Conservation (phyloP, 139 green algal species). For the Tetraselmis chui region DNA sequence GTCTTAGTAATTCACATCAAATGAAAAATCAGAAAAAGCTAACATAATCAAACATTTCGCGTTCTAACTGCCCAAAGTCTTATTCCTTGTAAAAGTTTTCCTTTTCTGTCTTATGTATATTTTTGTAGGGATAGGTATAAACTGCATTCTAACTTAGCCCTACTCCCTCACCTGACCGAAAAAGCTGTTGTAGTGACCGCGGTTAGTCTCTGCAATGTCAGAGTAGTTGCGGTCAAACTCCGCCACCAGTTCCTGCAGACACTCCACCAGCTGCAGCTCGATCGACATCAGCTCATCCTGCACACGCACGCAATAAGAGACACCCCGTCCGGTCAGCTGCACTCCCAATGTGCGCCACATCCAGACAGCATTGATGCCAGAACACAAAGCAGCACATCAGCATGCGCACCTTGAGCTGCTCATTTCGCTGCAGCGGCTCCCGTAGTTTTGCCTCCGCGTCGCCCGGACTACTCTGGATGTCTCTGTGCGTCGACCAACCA, state of each 20-base stretch:
- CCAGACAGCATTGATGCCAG: no score
- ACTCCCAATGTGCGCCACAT: no score
- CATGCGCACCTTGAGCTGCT: slow-evolving; percentile 24
- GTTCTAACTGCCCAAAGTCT: slow-evolving; percentile 54
- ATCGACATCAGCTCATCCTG: slow-evolving; percentile 58
- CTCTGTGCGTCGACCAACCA: neutral
- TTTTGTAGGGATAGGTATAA: neutral
- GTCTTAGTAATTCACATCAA: neutral
- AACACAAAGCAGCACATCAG: slow-evolving; percentile 26
- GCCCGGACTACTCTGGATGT: slow-evolving; percentile 16
- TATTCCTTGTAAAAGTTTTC: neutral
- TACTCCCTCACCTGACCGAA: slow-evolving; percentile 44
- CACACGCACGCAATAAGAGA: slow-evolving; percentile 4
- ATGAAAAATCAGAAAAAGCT: neutral
- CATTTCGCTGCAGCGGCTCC: slow-evolving; percentile 27
- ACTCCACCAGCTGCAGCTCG: slow-evolving; percentile 51
- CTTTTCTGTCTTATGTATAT: neutral
- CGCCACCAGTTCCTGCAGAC: slow-evolving; percentile 40
- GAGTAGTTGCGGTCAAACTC: slow-evolving; percentile 71
- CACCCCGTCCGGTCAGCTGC: neutral
- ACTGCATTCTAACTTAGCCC: neutral
- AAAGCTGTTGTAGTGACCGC: slow-evolving; percentile 56
- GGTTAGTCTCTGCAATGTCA: slow-evolving; percentile 61
- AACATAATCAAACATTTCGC: neutral
- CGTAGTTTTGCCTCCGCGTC: slow-evolving; percentile 19